Evolutionary conservation across 331 rosid species (phyloP), one percentile per base, ranked within the genome.

Genomic region (Quercus tomentella): DNA sequence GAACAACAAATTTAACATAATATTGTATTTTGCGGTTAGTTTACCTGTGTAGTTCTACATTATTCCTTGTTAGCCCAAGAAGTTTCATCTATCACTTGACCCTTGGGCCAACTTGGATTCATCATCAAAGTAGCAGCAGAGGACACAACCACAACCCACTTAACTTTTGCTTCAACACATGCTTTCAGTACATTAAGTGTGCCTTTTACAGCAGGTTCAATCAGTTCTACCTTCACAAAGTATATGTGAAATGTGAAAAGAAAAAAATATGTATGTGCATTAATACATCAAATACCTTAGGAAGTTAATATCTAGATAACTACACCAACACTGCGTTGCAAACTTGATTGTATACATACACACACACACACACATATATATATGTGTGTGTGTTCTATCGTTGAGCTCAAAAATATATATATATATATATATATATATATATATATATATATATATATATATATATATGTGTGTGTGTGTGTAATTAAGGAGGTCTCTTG

Each of bases 41-140:
- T 11, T 11, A 94, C 98, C 93, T 87, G 17, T 7, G 87, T 91
- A 17, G 82, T 76, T 80, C 17, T 79, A 88, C 96, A 92, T 78
- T 83, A 88, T 51, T 92, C 94, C 88, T 74, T 90, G 77, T 92
- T 97, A 15, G 97, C 89, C 97, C 97, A 94, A 82, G 74, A 89
- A 67, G 89, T 78, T 82, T 94, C 98, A 79, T 92, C 94, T 21
- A 92, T 69, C 18, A 85, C 80, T 79, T 67, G 85, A 79, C 76
- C 91, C 45, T 63, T 74, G 1, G 90, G 77, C 72, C 87, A 84
- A 9, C 56, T 66, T 0, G 95, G 97, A 77, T 75, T 83, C 70
- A 77, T 1, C 6, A 0, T 0, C 75, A 91, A 78, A 61, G 97
- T 89, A 31, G 84, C 56, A 31, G 0, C 2, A 62, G 97, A 87